phyloP scores from a whole-genome alignment of 495 filamentous ascomycete genomes.

The Evansstolkia leycettana region DNA sequence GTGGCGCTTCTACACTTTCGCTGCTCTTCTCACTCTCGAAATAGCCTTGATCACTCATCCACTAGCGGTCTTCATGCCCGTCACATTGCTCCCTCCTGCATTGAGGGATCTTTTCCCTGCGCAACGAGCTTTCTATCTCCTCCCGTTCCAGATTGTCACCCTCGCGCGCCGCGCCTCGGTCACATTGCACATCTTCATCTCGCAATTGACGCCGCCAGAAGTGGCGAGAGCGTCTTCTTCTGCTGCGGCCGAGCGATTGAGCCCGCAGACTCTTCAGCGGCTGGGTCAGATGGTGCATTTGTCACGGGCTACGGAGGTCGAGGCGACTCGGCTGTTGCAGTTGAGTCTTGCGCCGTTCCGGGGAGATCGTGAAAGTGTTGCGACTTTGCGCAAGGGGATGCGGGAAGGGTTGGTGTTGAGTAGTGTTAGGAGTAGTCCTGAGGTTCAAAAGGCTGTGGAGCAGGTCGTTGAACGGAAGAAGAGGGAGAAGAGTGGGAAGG shows the following conservation, averaged over 20 bases:
- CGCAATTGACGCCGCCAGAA: slow-evolving; percentile 48
- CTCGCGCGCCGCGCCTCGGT: slow-evolving; percentile 68
- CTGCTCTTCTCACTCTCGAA: slow-evolving; percentile 60
- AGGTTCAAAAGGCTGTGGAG: slow-evolving; percentile 63
- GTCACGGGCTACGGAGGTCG: slow-evolving; percentile 46
- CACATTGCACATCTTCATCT: slow-evolving; percentile 80
- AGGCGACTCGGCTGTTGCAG: slow-evolving; percentile 56
- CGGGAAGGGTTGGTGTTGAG: slow-evolving; percentile 69
- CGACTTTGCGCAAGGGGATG: slow-evolving; percentile 49
- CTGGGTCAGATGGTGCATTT: slow-evolving; percentile 30
- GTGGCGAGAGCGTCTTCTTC: slow-evolving; percentile 17
- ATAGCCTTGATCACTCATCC: slow-evolving; percentile 55
- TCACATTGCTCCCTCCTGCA: slow-evolving; percentile 15
- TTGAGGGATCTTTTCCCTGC: slow-evolving; percentile 46
- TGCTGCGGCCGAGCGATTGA: slow-evolving; percentile 11
- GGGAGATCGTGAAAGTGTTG: slow-evolving; percentile 50
- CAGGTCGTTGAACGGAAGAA: slow-evolving; percentile 44
- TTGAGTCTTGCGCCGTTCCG: slow-evolving; percentile 76
- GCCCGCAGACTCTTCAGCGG: slow-evolving; percentile 25
- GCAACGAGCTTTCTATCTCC: slow-evolving; percentile 43
- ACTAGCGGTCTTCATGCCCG: slow-evolving; percentile 29
- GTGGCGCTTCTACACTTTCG: slow-evolving; percentile 81
- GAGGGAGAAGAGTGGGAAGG: slow-evolving; percentile 14
- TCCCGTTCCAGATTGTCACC: slow-evolving; percentile 78
- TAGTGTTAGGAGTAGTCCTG: slow-evolving; percentile 57